phyloP scores from a whole-genome alignment of 495 filamentous ascomycete species.

The Penicillium parvum region DNA sequence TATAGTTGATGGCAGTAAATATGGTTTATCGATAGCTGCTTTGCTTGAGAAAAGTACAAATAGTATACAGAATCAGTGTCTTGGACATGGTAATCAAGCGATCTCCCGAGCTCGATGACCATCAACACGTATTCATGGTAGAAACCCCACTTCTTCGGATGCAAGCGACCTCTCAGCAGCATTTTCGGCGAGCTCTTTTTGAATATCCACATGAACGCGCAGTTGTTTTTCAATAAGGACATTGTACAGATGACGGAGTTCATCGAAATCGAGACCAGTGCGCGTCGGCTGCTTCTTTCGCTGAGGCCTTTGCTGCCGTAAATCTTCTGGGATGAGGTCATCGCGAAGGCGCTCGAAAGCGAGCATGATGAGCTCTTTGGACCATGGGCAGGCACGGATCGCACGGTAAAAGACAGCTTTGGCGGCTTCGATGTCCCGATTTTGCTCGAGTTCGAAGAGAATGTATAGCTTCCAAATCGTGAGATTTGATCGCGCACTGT shows the following conservation, averaged over 20 bases:
- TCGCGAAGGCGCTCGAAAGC: constrained; percentile 52
- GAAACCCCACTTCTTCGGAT: neutral
- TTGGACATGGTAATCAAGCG: too few relatives aligned
- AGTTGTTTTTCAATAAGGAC: constrained; percentile 7
- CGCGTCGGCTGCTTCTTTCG: neutral
- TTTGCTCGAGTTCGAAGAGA: constrained; percentile 45
- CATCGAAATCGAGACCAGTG: constrained; percentile 4
- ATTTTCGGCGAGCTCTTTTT: neutral
- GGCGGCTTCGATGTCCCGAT: constrained; percentile 35
- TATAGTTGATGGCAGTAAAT: constrained; percentile 11
- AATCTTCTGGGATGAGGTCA: constrained; percentile 5
- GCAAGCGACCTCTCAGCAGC: neutral
- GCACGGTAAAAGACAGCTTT: constrained; percentile 47
- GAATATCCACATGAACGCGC: constrained; percentile 9
- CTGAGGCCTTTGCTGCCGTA: constrained; percentile 15
- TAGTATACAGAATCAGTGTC: too few relatives aligned
- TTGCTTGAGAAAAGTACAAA: too few relatives aligned
- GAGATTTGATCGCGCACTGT: constrained; percentile 38
- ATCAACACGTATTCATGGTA: neutral
- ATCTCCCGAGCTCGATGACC: neutral
- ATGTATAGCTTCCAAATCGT: constrained; percentile 67
- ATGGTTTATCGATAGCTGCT: too few relatives aligned
- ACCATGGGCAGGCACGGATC: constrained; percentile 65
- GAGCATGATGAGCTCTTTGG: constrained; percentile 63
- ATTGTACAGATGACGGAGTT: constrained; percentile 8